Evolutionary conservation across 352 stramenopile species (phyloP).

Genomic region (Phytophthora macrochlamydospora): DNA sequence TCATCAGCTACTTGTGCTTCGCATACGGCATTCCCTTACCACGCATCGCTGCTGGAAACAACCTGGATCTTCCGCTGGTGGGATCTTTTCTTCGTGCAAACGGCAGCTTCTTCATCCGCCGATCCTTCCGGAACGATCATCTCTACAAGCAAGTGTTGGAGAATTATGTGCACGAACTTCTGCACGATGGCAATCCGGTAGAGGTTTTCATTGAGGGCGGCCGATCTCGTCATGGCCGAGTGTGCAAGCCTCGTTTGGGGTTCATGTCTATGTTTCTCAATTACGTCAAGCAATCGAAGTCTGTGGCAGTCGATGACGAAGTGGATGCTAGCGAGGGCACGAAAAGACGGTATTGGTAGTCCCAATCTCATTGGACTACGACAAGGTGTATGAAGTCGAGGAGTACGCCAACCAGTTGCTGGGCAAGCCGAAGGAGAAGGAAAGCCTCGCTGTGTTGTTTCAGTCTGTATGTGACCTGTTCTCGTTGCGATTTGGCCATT

Average conservation of each 20-base stretch:
- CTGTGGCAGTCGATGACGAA: slow-evolving; percentile 18
- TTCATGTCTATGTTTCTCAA: slow-evolving; percentile 80
- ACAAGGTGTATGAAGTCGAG: slow-evolving; percentile 89
- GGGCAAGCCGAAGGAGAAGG: slow-evolving; percentile 84
- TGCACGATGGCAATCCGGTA: slow-evolving; percentile 80
- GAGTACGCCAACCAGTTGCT: slow-evolving; percentile 89
- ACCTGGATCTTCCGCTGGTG: slow-evolving; percentile 84
- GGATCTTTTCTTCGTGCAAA: slow-evolving; percentile 83
- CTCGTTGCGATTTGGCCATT: slow-evolving; percentile 77
- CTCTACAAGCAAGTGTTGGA: slow-evolving; percentile 88
- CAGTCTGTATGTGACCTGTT: slow-evolving; percentile 77
- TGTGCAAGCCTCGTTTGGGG: slow-evolving; percentile 72
- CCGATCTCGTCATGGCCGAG: slow-evolving; percentile 78
- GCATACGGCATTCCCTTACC: slow-evolving; percentile 86
- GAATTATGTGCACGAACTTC: slow-evolving; percentile 84
- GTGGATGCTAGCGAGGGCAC: slow-evolving; percentile 11
- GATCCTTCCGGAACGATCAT: slow-evolving; percentile 71
- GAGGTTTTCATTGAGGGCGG: slow-evolving; percentile 92
- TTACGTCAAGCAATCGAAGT: slow-evolving; percentile 42
- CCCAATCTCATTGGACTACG: slow-evolving; percentile 89
- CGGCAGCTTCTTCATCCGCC: slow-evolving; percentile 91
- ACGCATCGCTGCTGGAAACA: slow-evolving; percentile 87
- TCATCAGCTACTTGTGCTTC: slow-evolving; percentile 91
- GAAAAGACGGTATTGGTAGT: slow-evolving; percentile 77
- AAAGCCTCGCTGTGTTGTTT: slow-evolving; percentile 76